Conservation (phyloP, 768 basidiomycete genomes). For the Brasilioporus rufonigricans region DNA sequence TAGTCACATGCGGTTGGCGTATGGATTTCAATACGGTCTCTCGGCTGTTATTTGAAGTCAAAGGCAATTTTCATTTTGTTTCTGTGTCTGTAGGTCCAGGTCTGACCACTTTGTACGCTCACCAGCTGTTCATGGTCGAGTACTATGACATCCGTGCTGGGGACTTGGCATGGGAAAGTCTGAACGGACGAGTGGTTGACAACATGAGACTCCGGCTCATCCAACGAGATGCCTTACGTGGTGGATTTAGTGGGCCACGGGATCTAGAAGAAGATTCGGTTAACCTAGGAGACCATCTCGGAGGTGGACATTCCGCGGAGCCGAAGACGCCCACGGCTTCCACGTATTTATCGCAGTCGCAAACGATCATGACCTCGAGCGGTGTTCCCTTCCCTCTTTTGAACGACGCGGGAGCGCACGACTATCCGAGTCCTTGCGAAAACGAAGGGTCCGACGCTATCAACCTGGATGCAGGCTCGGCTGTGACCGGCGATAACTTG, state of each 20-base stretch:
- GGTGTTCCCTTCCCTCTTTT: conserved; percentile 24
- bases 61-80: conserved; percentile 1
- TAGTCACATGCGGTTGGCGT: neutral
- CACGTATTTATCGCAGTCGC: conserved; percentile 34
- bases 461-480: conserved; percentile 9
- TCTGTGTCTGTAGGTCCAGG: neutral
- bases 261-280: conserved; percentile 29
- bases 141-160: conserved; percentile 68
- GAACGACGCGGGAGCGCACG: conserved; percentile 21
- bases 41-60: conserved; percentile 4
- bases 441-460: conserved; percentile 16
- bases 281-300: conserved; percentile 29
- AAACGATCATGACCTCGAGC: conserved; percentile 22
- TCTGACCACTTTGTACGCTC: conserved; percentile 17
- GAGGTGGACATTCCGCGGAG: conserved; percentile 34
- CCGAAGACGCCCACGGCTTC: conserved; percentile 36
- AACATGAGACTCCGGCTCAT: conserved; percentile 51
- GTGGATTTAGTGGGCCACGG: conserved; percentile 17
- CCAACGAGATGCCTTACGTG: conserved; percentile 32
- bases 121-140: conserved; percentile 54
- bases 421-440: conserved; percentile 22
- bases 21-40: conserved; percentile 1
- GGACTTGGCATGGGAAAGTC: conserved; percentile 44
- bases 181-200: conserved; percentile 50
- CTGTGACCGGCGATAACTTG: conserved; percentile 7